Conservation (phyloP, 257 asterid genomes). For the Anisodus tanguticus region DNA sequence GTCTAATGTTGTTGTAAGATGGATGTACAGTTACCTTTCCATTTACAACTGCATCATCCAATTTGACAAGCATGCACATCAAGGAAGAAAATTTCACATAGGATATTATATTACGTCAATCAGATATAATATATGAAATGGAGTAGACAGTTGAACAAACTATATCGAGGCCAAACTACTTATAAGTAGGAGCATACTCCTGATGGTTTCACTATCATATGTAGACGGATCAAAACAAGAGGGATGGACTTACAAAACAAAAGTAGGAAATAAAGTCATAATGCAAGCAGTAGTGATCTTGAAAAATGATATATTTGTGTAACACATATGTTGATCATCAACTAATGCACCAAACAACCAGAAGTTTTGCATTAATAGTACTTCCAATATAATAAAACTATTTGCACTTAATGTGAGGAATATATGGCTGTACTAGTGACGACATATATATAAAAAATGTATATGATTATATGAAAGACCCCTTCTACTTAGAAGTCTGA, state of each 20-base stretch:
- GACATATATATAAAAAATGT: background rate
- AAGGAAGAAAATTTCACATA: background rate
- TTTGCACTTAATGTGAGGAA: background rate
- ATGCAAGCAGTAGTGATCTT: background rate
- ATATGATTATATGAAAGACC: background rate
- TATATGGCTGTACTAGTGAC: background rate
- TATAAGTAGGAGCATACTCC: conserved; percentile 8
- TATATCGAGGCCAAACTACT: background rate
- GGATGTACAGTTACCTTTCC: background rate
- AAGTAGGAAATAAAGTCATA: background rate
- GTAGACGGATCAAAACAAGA: background rate
- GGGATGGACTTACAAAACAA: background rate
- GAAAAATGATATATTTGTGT: background rate
- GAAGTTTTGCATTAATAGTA: background rate
- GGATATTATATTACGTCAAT: background rate
- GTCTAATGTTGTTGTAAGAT: conserved; percentile 23
- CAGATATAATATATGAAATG: background rate
- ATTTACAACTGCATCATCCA: background rate
- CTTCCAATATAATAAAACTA: background rate
- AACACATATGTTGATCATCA: background rate
- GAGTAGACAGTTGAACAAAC: background rate
- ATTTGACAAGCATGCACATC: conserved; percentile 4
- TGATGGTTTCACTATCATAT: background rate
- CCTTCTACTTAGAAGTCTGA: background rate
- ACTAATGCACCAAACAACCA: conserved; percentile 7